Evolutionary conservation across 1,139 yeast species (phyloP).

Genomic region (Geotrichum cucujoidarum): DNA sequence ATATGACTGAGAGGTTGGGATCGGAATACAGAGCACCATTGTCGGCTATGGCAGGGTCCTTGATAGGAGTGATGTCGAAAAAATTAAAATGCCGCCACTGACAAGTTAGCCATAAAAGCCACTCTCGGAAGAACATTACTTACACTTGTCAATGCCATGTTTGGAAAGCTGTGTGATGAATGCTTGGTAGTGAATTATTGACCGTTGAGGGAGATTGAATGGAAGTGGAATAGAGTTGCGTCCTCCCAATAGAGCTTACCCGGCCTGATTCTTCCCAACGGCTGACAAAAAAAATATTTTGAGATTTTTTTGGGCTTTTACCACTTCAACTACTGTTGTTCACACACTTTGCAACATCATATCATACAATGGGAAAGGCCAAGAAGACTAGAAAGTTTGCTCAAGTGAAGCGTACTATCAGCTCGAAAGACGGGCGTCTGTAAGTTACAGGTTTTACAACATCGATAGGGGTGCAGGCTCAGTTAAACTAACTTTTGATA

Average conservation of each 20-base stretch:
- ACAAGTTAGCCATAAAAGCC: background rate
- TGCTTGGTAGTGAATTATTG: background rate
- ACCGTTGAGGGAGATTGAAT: background rate
- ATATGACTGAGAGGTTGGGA: slow-evolving; percentile 58
- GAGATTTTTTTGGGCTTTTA: background rate
- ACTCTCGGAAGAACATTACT: background rate
- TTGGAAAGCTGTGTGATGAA: background rate
- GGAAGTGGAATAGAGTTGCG: slow-evolving; percentile 1
- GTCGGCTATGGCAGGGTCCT: slow-evolving; percentile 68
- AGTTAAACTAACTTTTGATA: slow-evolving; percentile 21
- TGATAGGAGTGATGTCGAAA: slow-evolving; percentile 75
- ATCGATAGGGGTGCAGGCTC: no score
- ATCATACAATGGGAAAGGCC: slow-evolving; percentile 79
- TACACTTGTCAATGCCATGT: slow-evolving; percentile 18
- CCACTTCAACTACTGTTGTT: background rate
- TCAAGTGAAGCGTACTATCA: slow-evolving; percentile 75
- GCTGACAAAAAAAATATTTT: slow-evolving; percentile 4
- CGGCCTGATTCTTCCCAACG: slow-evolving; percentile 3
- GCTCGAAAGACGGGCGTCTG: slow-evolving; percentile 66
- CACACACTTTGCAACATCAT: background rate
- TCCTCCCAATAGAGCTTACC: no score
- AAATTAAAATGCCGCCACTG: slow-evolving; percentile 86
- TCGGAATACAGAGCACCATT: slow-evolving; percentile 68
- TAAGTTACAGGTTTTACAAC: slow-evolving; percentile 28
- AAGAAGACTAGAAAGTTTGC: slow-evolving; percentile 96